A percentile compares a stretch with the other conserved stretches of the same genome.
phyloP scores from a whole-genome alignment of 495 filamentous ascomycete species.

The Halenospora varia region DNA sequence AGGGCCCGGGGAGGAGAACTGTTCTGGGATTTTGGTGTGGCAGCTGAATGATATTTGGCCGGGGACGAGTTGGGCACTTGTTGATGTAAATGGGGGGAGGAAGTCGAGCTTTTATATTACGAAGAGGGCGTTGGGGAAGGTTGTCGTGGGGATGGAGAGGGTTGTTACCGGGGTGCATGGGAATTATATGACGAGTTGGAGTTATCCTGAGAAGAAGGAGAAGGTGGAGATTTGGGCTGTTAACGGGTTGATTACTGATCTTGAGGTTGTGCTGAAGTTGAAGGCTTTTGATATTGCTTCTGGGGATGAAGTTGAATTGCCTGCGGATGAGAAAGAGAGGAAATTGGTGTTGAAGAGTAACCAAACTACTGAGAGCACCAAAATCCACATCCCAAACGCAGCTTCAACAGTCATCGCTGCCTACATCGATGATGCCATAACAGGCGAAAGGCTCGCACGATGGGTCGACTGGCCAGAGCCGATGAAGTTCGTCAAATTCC shows the following conservation, averaged over 20 bases:
- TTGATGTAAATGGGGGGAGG: constrained; percentile 69
- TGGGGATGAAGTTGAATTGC: constrained; percentile 48
- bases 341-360: constrained; percentile 54
- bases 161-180: constrained; percentile 39
- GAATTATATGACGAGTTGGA: constrained; percentile 42
- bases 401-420: constrained; percentile 47
- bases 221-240: constrained; percentile 68
- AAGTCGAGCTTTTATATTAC: constrained; percentile 79
- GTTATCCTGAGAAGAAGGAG: constrained; percentile 40
- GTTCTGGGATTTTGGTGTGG: constrained; percentile 85
- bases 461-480: constrained; percentile 79
- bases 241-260: constrained; percentile 44
- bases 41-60: constrained; percentile 94
- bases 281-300: constrained; percentile 62
- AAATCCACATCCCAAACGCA: constrained; percentile 32
- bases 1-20: constrained; percentile 52
- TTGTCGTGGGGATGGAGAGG: constrained; percentile 63
- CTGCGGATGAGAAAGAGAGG: constrained; percentile 36
- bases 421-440: constrained; percentile 36
- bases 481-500: constrained; percentile 71
- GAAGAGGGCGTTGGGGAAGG: constrained; percentile 58
- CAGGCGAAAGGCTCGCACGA: constrained; percentile 47
- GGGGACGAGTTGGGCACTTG: constrained; percentile 71
- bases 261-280: constrained; percentile 50
- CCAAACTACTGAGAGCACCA: constrained; percentile 58